phyloP scores from a whole-genome alignment of 345 rosid species.

The Punica granatum region DNA sequence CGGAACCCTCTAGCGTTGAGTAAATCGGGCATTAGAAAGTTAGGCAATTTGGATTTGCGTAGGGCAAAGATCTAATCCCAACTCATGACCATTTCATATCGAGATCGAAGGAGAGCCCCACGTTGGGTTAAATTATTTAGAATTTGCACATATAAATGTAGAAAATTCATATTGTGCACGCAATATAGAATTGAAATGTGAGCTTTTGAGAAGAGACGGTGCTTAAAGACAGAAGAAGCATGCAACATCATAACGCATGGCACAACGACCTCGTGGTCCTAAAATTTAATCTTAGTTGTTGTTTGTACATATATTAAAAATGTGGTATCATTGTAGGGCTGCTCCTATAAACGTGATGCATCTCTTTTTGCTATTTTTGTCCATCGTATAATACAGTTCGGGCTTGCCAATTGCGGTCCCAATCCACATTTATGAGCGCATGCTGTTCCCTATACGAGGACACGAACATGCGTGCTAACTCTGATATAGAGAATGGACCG shows the following conservation, averaged over 20 bases:
- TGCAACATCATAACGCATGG: slow-evolving; percentile 13
- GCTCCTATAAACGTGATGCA: neutral
- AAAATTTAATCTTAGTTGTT: neutral
- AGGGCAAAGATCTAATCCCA: no score
- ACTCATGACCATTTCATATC: no score
- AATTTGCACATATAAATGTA: no score
- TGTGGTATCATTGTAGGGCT: neutral
- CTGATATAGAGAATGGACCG: neutral
- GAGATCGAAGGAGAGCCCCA: no score
- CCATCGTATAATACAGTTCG: neutral
- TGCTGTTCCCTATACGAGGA: neutral
- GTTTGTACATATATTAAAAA: neutral
- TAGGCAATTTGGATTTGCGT: no score
- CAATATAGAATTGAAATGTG: neutral
- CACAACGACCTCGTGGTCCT: slow-evolving; percentile 4
- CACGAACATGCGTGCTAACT: neutral
- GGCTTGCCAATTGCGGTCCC: neutral
- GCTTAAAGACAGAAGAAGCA: neutral
- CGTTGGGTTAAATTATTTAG: no score
- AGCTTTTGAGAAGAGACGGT: neutral
- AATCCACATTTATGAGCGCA: neutral
- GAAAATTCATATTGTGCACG: neutral
- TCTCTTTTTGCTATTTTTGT: no score
- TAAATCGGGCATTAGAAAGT: no score
- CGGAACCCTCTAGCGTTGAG: no score